phyloP scores from a whole-genome alignment of 176 grass and related monocot genomes.

The Alopecurus myosuroides region DNA sequence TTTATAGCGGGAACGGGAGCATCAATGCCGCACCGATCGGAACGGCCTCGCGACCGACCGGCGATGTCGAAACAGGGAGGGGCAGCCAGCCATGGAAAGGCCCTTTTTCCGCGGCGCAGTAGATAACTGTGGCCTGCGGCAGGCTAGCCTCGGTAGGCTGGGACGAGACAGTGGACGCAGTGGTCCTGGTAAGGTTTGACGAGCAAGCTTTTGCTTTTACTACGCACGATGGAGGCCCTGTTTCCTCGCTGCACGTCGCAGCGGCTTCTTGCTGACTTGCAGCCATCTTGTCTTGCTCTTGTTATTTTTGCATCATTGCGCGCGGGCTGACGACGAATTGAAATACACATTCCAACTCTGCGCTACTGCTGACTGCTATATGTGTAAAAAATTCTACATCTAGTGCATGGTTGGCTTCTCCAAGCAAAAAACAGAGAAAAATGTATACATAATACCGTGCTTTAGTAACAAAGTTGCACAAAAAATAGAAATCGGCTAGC shows the following conservation, averaged over 20 bases:
- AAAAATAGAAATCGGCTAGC: too few relatives aligned
- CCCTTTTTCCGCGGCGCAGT: neutral
- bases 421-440: too few relatives aligned
- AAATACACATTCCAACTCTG: neutral
- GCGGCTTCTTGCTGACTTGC: neutral
- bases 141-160: neutral
- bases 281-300: neutral
- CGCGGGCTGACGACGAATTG: neutral
- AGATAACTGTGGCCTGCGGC: neutral
- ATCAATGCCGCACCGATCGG: neutral
- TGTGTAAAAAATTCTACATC: too few relatives aligned
- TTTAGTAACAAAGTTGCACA: too few relatives aligned
- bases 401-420: too few relatives aligned
- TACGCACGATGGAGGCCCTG: neutral
- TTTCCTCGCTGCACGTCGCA: neutral
- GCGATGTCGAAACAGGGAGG: neutral
- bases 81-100: neutral
- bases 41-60: neutral
- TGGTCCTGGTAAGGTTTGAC: slow-evolving; percentile 4
- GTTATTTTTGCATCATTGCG: slow-evolving; percentile 19
- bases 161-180: neutral
- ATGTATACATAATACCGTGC: too few relatives aligned
- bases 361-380: neutral
- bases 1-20: neutral
- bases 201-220: slow-evolving; percentile 18